A percentile compares a stretch with the other conserved stretches of the same genome.
Evolutionary conservation across 1,284 basidiomycete genomes (phyloP).

Genomic region (Papiliotrema fonsecae): DNA sequence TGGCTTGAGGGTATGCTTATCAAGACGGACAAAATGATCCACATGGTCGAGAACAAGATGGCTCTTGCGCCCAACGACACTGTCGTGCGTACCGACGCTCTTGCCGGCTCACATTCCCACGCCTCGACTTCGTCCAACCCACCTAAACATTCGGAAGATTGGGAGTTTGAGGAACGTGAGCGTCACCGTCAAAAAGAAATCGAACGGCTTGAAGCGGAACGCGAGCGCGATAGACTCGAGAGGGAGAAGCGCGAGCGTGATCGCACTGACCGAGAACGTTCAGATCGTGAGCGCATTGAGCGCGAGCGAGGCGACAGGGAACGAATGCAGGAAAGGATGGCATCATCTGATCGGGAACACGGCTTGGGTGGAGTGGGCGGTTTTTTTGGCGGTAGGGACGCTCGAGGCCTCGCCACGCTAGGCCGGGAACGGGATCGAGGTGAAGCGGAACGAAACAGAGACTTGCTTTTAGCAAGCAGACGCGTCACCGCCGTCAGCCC

Average conservation of each 20-base stretch:
- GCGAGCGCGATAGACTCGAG: conserved; percentile 34
- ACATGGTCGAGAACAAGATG: conserved; percentile 44
- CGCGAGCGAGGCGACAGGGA: conserved; percentile 5
- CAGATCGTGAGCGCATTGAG: conserved; percentile 10
- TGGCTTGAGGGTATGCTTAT: conserved; percentile 45
- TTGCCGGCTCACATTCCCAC: too few species aligned
- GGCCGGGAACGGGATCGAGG: conserved; percentile 3
- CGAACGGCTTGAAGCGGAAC: conserved; percentile 36
- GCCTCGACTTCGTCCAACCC: background rate
- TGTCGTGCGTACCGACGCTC: too few species aligned
- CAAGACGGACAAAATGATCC: conserved; percentile 44
- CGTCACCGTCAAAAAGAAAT: conserved; percentile 35
- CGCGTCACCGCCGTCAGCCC: conserved; percentile 30
- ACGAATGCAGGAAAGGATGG: background rate
- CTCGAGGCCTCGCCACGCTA: background rate
- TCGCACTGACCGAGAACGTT: conserved; percentile 1
- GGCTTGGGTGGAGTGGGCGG: background rate
- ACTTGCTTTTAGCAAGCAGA: conserved; percentile 29
- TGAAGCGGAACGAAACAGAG: conserved; percentile 35
- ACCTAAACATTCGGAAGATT: conserved; percentile 25
- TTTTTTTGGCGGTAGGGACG: background rate
- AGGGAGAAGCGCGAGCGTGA: conserved; percentile 22
- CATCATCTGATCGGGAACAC: background rate
- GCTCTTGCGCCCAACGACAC: conserved; percentile 14
- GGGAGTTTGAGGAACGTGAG: conserved; percentile 44